phyloP scores from a whole-genome alignment of 2,329 filamentous ascomycete genomes.

The Xylaria sp. region DNA sequence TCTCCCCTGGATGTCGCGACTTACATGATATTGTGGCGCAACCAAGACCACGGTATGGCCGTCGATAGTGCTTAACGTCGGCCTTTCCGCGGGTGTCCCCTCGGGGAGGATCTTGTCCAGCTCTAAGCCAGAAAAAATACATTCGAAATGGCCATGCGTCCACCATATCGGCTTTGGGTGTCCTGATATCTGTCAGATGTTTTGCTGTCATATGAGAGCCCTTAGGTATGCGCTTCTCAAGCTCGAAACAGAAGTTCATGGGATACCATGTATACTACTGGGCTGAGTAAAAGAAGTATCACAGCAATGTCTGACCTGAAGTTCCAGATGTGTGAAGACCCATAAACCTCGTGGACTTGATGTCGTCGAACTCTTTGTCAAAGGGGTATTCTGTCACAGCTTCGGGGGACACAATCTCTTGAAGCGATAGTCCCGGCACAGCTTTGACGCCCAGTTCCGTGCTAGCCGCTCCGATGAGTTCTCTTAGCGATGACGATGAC shows the following conservation, averaged over 20 bases:
- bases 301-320: conserved; percentile 16
- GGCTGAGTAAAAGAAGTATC: not conserved
- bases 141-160: conserved; percentile 26
- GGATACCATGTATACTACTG: not conserved
- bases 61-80: conserved; percentile 17
- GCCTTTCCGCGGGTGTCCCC: conserved; percentile 10
- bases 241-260: not conserved
- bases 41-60: conserved; percentile 19
- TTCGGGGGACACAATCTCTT: conserved; percentile 17
- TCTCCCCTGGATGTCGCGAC: not conserved
- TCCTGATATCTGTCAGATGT: conserved; percentile 23
- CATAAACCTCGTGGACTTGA: conserved; percentile 20
- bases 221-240: not conserved
- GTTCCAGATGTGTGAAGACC: conserved; percentile 26
- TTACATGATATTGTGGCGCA: conserved; percentile 23
- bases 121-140: conserved; percentile 16
- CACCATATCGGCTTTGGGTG: conserved; percentile 35
- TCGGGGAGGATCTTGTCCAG: conserved; percentile 14
- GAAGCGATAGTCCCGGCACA: conserved; percentile 12
- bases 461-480: conserved; percentile 17
- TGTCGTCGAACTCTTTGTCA: conserved; percentile 13
- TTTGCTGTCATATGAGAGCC: not conserved
- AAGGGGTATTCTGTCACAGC: conserved; percentile 21
- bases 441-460: conserved; percentile 5
- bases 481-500: conserved; percentile 13